A percentile compares a stretch with the other conserved stretches of the same genome.
phyloP scores from a whole-genome alignment of 176 grass and related monocot species.

The Phoenix roebelenii region DNA sequence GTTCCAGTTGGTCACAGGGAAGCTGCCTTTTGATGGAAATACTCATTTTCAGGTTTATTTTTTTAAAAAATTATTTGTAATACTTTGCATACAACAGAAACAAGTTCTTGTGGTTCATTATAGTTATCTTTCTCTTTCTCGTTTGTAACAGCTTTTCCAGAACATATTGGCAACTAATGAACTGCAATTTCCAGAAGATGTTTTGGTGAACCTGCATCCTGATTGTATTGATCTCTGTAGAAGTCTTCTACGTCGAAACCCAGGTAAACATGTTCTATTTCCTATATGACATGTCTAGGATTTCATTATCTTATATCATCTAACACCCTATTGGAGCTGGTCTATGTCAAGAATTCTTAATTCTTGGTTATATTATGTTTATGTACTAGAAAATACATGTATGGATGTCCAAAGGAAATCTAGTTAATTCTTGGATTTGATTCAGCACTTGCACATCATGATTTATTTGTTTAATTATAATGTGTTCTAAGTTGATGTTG shows the following conservation, averaged over 20 bases:
- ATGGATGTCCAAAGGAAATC: no score
- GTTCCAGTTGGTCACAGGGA: slow-evolving; percentile 60
- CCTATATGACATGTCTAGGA: no score
- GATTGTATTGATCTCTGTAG: slow-evolving; percentile 55
- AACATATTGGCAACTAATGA: slow-evolving; percentile 51
- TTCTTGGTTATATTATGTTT: no score
- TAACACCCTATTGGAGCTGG: no score
- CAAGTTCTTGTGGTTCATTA: no score
- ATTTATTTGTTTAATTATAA: no score
- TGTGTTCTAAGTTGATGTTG: no score
- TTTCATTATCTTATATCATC: no score
- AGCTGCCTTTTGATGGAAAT: slow-evolving; percentile 35
- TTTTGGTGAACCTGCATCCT: slow-evolving; percentile 36
- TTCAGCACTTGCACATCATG: no score
- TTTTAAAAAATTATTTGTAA: not conserved
- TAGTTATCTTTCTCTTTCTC: slow-evolving; percentile 6
- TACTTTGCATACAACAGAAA: not conserved
- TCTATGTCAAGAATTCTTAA: no score
- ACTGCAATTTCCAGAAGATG: slow-evolving; percentile 45
- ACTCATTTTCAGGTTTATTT: slow-evolving; percentile 32
- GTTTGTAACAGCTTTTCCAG: slow-evolving; percentile 33
- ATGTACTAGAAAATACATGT: no score
- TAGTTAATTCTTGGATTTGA: no score
- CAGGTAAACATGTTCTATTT: slow-evolving; percentile 21
- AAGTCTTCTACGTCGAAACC: slow-evolving; percentile 48